Percentiles rank a stretch among this genome's conserved stretches.
Evolutionary conservation across 352 stramenopile species (phyloP).

Genomic region (Phytophthora fragariaefolia): DNA sequence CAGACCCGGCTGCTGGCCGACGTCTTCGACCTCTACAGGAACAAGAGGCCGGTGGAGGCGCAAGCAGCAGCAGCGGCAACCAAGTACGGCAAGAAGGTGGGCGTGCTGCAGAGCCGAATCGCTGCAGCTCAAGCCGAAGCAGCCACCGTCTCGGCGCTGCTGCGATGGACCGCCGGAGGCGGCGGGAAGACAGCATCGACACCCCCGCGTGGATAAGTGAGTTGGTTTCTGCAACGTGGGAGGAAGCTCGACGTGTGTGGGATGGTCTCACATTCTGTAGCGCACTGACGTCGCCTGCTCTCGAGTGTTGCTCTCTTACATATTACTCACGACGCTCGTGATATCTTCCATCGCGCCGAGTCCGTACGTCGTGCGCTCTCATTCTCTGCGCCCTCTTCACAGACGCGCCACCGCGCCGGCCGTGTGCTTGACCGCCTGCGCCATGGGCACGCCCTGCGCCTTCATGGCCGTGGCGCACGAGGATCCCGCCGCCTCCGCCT

Average conservation of each 20-base stretch:
- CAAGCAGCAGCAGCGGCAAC: slow-evolving; percentile 52
- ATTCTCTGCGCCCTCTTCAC: slow-evolving; percentile 26
- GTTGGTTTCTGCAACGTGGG: slow-evolving; percentile 7
- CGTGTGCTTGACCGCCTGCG: slow-evolving; percentile 74
- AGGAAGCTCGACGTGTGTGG: slow-evolving; percentile 5
- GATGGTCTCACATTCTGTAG: slow-evolving; percentile 14
- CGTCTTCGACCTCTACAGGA: slow-evolving; percentile 60
- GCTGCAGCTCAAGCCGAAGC: slow-evolving; percentile 49
- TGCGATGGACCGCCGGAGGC: slow-evolving; percentile 57
- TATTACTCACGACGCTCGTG: slow-evolving; percentile 8
- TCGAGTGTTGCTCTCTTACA: slow-evolving; percentile 8
- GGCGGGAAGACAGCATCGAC: slow-evolving; percentile 15
- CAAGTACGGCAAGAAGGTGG: slow-evolving; percentile 79
- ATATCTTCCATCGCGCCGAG: too few species aligned
- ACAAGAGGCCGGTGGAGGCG: slow-evolving; percentile 44
- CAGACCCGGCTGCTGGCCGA: slow-evolving; percentile 65
- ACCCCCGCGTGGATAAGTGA: slow-evolving; percentile 20
- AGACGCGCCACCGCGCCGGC: slow-evolving; percentile 68
- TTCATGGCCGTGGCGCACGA: slow-evolving; percentile 64
- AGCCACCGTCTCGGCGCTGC: slow-evolving; percentile 42
- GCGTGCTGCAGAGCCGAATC: slow-evolving; percentile 55
- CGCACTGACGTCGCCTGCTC: slow-evolving; percentile 2
- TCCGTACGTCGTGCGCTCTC: too few species aligned
- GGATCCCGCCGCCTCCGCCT: slow-evolving; percentile 79
- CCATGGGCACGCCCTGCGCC: slow-evolving; percentile 75